Conservation (phyloP, 2,329 filamentous ascomycete species). For the Magnaporthiopsis poae region DNA sequence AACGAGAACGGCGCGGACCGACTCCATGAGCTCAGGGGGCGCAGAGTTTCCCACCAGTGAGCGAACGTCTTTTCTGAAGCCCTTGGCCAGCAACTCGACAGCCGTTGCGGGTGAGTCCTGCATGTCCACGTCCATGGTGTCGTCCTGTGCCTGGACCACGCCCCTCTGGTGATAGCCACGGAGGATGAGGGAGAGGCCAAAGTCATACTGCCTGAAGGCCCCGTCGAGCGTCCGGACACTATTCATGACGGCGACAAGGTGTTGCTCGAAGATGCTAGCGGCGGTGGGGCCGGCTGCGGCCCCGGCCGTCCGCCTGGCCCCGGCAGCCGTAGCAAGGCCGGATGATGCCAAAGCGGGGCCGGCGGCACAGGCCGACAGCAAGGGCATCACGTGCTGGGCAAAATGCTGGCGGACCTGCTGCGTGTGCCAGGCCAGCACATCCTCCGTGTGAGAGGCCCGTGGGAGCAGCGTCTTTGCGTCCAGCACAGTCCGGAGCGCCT, state of each 20-base stretch:
- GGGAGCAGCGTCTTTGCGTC: conserved; percentile 37
- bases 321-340: background rate
- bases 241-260: conserved; percentile 36
- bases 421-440: conserved; percentile 51
- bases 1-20: conserved; percentile 45
- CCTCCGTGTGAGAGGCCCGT: conserved; percentile 41
- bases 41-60: conserved; percentile 57
- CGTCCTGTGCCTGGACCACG: conserved; percentile 11
- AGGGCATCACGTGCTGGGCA: conserved; percentile 46
- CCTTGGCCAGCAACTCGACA: conserved; percentile 28
- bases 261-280: conserved; percentile 25
- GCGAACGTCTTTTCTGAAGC: conserved; percentile 52
- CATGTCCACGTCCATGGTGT: conserved; percentile 10
- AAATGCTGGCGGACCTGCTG: conserved; percentile 53
- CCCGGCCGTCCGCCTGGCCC: background rate
- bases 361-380: conserved; percentile 36
- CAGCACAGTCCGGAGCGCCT: conserved; percentile 44
- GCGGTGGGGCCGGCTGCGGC: conserved; percentile 6
- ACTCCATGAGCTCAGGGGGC: conserved; percentile 40
- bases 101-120: conserved; percentile 15
- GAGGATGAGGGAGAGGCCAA: conserved; percentile 42
- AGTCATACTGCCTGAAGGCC: conserved; percentile 47
- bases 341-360: conserved; percentile 3
- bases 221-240: conserved; percentile 50
- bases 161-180: conserved; percentile 23